Conservation (phyloP, 1,284 basidiomycete species). For the Boletellus deceptivus region DNA sequence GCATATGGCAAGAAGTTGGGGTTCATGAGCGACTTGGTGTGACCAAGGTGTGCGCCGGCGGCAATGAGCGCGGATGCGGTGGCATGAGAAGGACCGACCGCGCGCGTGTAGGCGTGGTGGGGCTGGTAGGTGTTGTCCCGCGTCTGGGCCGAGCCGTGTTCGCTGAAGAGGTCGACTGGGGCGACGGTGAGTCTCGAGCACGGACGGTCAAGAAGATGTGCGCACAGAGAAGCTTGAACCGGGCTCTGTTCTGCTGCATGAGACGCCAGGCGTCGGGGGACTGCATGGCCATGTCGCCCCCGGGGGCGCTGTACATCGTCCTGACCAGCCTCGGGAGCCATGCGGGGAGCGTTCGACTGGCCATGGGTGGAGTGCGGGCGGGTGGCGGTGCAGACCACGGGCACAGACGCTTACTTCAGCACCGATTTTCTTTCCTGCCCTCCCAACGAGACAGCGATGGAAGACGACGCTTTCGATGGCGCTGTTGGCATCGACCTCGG, state of each 20-base stretch:
- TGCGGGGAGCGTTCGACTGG: conserved; percentile 35
- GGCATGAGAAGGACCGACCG: conserved; percentile 58
- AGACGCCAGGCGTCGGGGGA: conserved; percentile 61
- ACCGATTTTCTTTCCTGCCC: conserved; percentile 36
- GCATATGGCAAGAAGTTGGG: conserved; percentile 91
- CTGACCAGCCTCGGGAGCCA: conserved; percentile 26
- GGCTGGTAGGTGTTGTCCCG: conserved; percentile 72
- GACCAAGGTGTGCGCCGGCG: conserved; percentile 92
- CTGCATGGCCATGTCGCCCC: conserved; percentile 38
- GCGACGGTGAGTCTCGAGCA: conserved; percentile 15
- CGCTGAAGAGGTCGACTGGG: conserved; percentile 63
- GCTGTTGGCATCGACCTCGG: conserved; percentile 95
- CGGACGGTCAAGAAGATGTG: conserved; percentile 9
- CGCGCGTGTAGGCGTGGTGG: conserved; percentile 68
- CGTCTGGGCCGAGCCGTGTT: conserved; percentile 78
- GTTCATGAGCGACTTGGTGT: conserved; percentile 79
- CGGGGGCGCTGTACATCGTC: conserved; percentile 34
- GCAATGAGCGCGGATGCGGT: conserved; percentile 91
- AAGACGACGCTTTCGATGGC: conserved; percentile 88
- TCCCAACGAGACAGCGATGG: conserved; percentile 64
- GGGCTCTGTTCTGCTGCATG: conserved; percentile 57
- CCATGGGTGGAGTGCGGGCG: conserved; percentile 31
- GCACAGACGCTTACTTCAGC: conserved; percentile 36
- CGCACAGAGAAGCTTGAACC: conserved; percentile 51
- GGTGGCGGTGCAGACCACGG: conserved; percentile 46